Base-by-base conservation (phyloP, 163 green algal genomes). In the Scenedesmus sp. region DNA sequence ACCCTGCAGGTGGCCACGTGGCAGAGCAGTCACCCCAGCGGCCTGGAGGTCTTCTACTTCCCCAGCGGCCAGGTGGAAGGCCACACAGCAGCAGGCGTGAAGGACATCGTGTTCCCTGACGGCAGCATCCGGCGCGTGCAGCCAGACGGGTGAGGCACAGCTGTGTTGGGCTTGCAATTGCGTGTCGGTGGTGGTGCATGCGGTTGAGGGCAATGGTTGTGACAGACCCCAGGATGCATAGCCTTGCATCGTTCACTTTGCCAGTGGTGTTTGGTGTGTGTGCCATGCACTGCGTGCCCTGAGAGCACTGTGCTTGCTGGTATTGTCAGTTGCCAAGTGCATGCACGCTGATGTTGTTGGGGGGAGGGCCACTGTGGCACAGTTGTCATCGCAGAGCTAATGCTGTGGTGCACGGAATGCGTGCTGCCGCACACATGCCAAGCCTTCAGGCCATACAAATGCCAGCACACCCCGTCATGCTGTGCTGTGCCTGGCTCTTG, bases 41-140 rank as follows among this genome's bases (percentile, higher is more conserved):
- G 96, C 26, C 82, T 97, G 16, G 96, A 99, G 89, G 96, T 99
- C 20, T 99, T 98, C 94, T 95, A 98, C 91, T 99, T 99, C 92
- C 91, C 96, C 62, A 96, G 70, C 34, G 97, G 97, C 15, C 97
- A 99, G 93, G 94, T 92, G 55, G 97, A 99, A 94, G 96, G 96
- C 10, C 97, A 99, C 91, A 94, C 97, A 62, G 94, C 96, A 0
- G 93, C 93, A 52, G 96, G 96, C 70, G 83, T 92, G 66, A 98
- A 98, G 93, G 97, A 99, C 91, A 95, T 98, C 54, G 55, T 97
- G 2, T 97, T 97, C 76, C 89, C 94, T 2, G 96, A 98, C 82
- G 95, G 96, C 46, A 82, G 89, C 10, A 86, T 94, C 15, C 89
- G 95, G 6, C 90, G 88, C 34, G 94, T 97, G 6, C n/a, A 83